These are phyloP conservation scores for Nothopassalora personata DNA, from an alignment of 2,329 filamentous ascomycete genomes.

Conservation along the genomic window DNA sequence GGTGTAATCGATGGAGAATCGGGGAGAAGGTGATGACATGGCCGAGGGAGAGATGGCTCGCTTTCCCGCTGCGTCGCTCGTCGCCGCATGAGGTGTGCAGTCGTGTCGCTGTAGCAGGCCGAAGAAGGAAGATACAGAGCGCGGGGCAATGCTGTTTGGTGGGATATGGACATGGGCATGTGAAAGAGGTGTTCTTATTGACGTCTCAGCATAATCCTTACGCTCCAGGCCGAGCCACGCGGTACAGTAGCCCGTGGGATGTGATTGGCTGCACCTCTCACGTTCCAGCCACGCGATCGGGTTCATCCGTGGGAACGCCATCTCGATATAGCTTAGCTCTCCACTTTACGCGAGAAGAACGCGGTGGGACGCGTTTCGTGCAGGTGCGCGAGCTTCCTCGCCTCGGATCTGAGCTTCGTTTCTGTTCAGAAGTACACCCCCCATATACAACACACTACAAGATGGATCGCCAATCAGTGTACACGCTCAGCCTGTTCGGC, in stretches of 20 bases:
- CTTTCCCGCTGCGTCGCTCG: constrained; percentile 3
- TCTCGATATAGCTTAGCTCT: not conserved
- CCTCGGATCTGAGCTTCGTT: not conserved
- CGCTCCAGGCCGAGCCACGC: no score
- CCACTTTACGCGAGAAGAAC: not conserved
- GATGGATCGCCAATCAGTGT: constrained; percentile 87
- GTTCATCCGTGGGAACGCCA: not conserved
- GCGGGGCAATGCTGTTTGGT: not conserved
- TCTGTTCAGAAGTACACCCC: not conserved
- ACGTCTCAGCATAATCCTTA: not conserved
- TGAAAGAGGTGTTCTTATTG: not conserved
- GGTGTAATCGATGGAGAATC: constrained; percentile 45
- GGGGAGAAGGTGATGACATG: constrained; percentile 53
- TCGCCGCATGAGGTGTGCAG: constrained; percentile 19
- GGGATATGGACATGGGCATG: not conserved
- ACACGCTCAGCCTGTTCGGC: constrained; percentile 73
- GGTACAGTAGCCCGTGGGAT: no score
- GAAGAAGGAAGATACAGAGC: not conserved
- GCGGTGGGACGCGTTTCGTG: not conserved
- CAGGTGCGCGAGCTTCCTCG: constrained; percentile 6
- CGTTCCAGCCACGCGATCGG: not conserved
- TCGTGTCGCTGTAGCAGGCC: not conserved
- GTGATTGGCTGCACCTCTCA: not conserved
- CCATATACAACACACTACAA: constrained; percentile 9
- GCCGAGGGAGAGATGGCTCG: constrained; percentile 10